Evolutionary conservation across 2,329 filamentous ascomycete genomes (phyloP).

Genomic region (Trichophyton rubrum): DNA sequence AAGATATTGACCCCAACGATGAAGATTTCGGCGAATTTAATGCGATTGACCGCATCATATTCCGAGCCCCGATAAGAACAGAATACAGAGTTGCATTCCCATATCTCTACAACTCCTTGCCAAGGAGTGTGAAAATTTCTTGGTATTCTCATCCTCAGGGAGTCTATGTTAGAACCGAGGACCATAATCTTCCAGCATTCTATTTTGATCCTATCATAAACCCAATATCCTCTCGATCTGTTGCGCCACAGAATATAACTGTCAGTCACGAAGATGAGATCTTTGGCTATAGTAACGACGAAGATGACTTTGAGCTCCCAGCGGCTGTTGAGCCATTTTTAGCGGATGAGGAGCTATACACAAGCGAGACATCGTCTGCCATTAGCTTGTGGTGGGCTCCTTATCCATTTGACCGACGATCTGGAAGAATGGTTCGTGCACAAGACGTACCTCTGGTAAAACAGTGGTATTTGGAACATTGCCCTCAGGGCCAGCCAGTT

Average conservation of each 20-base stretch:
- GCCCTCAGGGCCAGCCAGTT: conserved; percentile 77
- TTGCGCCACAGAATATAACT: conserved; percentile 87
- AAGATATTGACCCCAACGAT: conserved; percentile 96
- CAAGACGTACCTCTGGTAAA: conserved; percentile 96
- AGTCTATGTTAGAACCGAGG: conserved; percentile 79
- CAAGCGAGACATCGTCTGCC: conserved; percentile 75
- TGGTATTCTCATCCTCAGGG: conserved; percentile 92
- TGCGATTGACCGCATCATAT: conserved; percentile 97
- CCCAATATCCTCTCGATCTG: conserved; percentile 87
- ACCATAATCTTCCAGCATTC: conserved; percentile 82
- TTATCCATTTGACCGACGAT: conserved; percentile 86
- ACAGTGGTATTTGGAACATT: conserved; percentile 97
- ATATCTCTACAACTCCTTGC: conserved; percentile 90
- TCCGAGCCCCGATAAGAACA: conserved; percentile 84
- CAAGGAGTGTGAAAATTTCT: conserved; percentile 79
- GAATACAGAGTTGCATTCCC: conserved; percentile 93
- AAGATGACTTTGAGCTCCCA: conserved; percentile 76
- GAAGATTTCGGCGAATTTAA: conserved; percentile 99
- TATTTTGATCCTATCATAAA: conserved; percentile 98
- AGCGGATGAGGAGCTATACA: conserved; percentile 77
- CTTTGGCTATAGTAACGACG: conserved; percentile 68
- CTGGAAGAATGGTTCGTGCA: conserved; percentile 88
- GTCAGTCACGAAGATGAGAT: conserved; percentile 87
- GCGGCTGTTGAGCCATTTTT: conserved; percentile 75
- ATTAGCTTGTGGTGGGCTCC: conserved; percentile 98